phyloP scores from a whole-genome alignment of 2,329 filamentous ascomycete species.

The Monosporascus ibericus region DNA sequence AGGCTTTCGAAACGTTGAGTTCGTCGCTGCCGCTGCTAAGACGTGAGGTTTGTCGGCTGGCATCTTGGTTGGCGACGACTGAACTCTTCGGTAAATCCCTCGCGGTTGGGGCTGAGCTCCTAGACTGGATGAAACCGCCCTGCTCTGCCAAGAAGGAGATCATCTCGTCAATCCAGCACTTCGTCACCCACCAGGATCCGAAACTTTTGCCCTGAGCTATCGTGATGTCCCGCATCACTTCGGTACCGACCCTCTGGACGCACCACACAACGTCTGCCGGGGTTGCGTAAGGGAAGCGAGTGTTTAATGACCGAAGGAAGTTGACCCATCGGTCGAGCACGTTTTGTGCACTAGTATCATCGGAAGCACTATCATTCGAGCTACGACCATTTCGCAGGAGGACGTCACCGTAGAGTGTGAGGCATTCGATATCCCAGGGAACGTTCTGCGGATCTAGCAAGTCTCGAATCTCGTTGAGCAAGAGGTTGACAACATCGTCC shows the following conservation, averaged over 20 bases:
- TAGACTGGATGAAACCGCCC: constrained; percentile 74
- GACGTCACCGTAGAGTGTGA: constrained; percentile 55
- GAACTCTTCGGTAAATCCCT: constrained; percentile 25
- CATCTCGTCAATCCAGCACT: constrained; percentile 95
- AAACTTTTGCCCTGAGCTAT: constrained; percentile 74
- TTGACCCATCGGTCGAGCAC: constrained; percentile 73
- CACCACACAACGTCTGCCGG: constrained; percentile 70
- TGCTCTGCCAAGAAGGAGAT: constrained; percentile 82
- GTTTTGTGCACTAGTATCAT: constrained; percentile 47
- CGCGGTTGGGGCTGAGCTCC: constrained; percentile 26
- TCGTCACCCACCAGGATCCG: constrained; percentile 91
- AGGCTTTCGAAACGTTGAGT: constrained; percentile 34
- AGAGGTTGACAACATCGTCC: constrained; percentile 58
- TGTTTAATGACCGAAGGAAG: constrained; percentile 63
- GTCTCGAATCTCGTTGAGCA: constrained; percentile 62
- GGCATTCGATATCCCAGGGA: constrained; percentile 57
- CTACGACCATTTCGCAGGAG: constrained; percentile 40
- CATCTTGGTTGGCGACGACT: constrained; percentile 29
- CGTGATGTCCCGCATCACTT: constrained; percentile 75
- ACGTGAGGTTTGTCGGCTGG: constrained; percentile 30
- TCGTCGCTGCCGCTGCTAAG: constrained; percentile 42
- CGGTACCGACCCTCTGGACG: constrained; percentile 68
- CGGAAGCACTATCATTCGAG: constrained; percentile 30
- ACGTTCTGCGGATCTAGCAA: constrained; percentile 64
- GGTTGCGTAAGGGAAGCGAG: constrained; percentile 67